Evolutionary conservation across 2,329 filamentous ascomycete genomes (phyloP).

Genomic region (Hypoxylon sp.): DNA sequence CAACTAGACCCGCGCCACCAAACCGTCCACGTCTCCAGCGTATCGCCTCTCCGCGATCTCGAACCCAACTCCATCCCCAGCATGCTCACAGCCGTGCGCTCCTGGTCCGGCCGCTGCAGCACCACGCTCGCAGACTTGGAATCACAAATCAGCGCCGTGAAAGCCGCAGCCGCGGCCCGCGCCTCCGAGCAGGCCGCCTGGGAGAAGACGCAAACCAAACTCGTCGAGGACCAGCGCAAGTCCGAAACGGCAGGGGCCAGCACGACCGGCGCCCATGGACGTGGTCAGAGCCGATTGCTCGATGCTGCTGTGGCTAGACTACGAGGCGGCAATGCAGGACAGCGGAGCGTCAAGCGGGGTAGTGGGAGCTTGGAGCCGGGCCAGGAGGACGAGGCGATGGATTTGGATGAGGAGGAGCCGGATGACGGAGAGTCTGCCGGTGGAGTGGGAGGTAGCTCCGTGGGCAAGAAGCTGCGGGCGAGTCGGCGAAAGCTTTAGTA

Average conservation of each 20-base stretch:
- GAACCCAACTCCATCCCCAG: slow-evolving; percentile 77
- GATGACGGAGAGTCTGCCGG: slow-evolving; percentile 60
- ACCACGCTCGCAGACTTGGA: slow-evolving; percentile 81
- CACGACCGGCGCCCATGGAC: slow-evolving; percentile 44
- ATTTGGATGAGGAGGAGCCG: slow-evolving; percentile 66
- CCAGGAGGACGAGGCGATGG: slow-evolving; percentile 65
- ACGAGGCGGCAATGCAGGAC: slow-evolving; percentile 32
- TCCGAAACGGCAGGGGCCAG: background rate
- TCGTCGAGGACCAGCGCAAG: slow-evolving; percentile 57
- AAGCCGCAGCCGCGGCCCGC: slow-evolving; percentile 66
- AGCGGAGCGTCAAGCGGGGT: slow-evolving; percentile 55
- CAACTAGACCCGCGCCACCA: slow-evolving; percentile 85
- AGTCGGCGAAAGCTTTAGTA: slow-evolving; percentile 67
- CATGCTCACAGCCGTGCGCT: slow-evolving; percentile 76
- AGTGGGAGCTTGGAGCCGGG: slow-evolving; percentile 50
- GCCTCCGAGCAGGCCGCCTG: slow-evolving; percentile 64
- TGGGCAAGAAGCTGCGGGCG: slow-evolving; percentile 63
- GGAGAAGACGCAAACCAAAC: slow-evolving; percentile 62
- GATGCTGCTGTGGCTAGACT: slow-evolving; percentile 46
- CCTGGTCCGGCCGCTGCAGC: slow-evolving; percentile 85
- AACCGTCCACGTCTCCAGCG: slow-evolving; percentile 80
- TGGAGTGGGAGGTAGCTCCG: slow-evolving; percentile 53
- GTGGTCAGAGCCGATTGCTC: slow-evolving; percentile 47
- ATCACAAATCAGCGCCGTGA: slow-evolving; percentile 77
- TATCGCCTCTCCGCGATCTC: slow-evolving; percentile 89